Base-by-base conservation (phyloP, 345 rosid genomes). In the Linum usitatissimum region DNA sequence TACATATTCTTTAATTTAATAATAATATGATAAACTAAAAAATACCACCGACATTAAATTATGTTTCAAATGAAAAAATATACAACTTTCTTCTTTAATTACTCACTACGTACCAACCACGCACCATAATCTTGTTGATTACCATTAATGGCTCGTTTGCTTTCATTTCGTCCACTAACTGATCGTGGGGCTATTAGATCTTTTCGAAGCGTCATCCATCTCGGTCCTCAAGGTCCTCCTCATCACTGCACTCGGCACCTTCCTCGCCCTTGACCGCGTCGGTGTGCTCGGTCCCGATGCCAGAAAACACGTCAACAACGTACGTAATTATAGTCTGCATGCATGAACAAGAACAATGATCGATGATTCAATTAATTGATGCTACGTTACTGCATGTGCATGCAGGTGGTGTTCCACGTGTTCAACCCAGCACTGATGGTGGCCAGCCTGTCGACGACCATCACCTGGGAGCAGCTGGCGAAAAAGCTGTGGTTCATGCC, bases 401-500 rank as follows among this genome's bases (percentile, higher is more conserved):
- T 36, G 23, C 80, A 79, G 91, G 67, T 83, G 34, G 82, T 79
- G 9, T 86, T 83, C 71, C 81, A 68, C 30, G 85, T 83, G 55
- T 83, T 83, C 74, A 83, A 71, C 71, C 91, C 91, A 21, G 80
- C 86, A 3, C 82, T 79, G 39, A 76, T 86, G 54, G 72, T 63
- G 62, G 76, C 83, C 71, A 76, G 75, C 55, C 77, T 86, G 59
- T 69, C 83, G 6, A 56, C 68, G 62, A 79, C 85, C 19, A 72
- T 86, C n/a, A 78, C 85, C 4, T 81, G 64, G 23, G 75, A 86
- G 48, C 78, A 77, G 75, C 18, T 86, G 74, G 31, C 62, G 9
- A 81, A n/a, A n/a, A n/a, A 81, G 66, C 63, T 83, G 88, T 79
- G 81, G 81, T 73, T 77, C 75, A 77, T 77, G 80, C 80, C 80